Base-by-base conservation (phyloP, 2,329 filamentous ascomycete genomes). In the Arthrocladium fulminans region DNA sequence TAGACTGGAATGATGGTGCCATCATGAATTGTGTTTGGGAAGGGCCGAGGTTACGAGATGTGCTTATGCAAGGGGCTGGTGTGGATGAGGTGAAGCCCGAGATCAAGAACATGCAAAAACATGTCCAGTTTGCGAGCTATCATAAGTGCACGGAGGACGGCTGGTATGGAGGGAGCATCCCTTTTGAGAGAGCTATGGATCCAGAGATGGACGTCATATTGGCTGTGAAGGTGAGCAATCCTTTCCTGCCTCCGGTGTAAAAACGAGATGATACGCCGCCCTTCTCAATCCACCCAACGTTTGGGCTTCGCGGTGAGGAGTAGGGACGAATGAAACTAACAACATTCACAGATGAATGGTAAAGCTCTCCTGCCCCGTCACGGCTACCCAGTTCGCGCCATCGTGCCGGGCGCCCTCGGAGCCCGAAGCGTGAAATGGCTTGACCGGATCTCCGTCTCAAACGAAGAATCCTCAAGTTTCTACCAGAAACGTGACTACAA, bases 401-500 rank as follows among this genome's bases (percentile, higher is more conserved):
- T 78, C 25, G 68, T 74, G 2, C 75, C 75, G 1, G 75, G 74
- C 2, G 69, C 77, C 23, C 69, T 71, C 5, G 75, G 75, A 10
- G 75, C 73, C 12, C 63, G 74, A 35, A 73, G 70, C 57, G 75
- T 77, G 5, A 78, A 78, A 61, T 79, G 76, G 74, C 65, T 79
- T 2, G 74, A 76, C 52, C 63, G 63, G 8, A 73, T 79, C 50
- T 74, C 69, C 2, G 67, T 79, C 2, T 72, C 75, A 52, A 61
- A 65, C 43, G 52, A 64, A 41, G 75, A 80, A 55, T 75, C 70
- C 19, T 61, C 63, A 3, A 79, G 77, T 54, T 71, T 73, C 59
- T 81, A 80, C 57, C 75, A 79, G 61, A 72, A 74, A 49, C 69
- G 66, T 42, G 77, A 80, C 61, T 81, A 81, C 65, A 80, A 80